Conservation (phyloP, 2,329 filamentous ascomycete genomes). For the Falciphora oryzae region DNA sequence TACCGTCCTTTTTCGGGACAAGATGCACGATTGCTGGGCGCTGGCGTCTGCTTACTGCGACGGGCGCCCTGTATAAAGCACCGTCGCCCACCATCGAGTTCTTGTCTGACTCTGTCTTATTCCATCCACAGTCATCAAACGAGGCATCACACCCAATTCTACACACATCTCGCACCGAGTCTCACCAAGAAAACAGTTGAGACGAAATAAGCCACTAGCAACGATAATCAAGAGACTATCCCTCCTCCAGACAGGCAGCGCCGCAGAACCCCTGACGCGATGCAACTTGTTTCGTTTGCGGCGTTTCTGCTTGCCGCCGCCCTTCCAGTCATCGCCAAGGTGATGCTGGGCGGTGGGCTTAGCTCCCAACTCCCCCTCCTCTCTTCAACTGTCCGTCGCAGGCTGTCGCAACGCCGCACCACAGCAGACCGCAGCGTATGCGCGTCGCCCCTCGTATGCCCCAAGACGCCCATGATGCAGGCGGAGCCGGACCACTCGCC, state of each 20-base stretch:
- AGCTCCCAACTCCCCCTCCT: not conserved
- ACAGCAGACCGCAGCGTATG: not conserved
- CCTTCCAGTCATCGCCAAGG: constrained; percentile 8
- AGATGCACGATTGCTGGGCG: not conserved
- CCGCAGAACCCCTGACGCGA: not conserved
- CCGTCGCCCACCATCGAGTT: not conserved
- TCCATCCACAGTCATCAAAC: constrained; percentile 1
- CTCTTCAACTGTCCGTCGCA: not conserved
- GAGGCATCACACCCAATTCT: not conserved
- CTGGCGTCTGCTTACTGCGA: not conserved
- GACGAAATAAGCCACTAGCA: not conserved
- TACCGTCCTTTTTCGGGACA: too few relatives aligned
- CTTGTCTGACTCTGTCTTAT: constrained; percentile 1
- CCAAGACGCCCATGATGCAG: not conserved
- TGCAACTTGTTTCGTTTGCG: constrained; percentile 4
- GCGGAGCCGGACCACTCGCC: too few relatives aligned
- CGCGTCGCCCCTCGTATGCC: not conserved
- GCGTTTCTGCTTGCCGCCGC: constrained; percentile 7
- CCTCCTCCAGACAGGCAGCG: too few relatives aligned
- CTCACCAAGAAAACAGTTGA: not conserved
- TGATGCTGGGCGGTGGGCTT: not conserved
- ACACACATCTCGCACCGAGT: not conserved
- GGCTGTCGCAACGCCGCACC: not conserved
- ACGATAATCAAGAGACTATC: not conserved
- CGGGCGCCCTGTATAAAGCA: not conserved